phyloP scores from a whole-genome alignment of 495 filamentous ascomycete species.

The Talaromyces trachyspermus region DNA sequence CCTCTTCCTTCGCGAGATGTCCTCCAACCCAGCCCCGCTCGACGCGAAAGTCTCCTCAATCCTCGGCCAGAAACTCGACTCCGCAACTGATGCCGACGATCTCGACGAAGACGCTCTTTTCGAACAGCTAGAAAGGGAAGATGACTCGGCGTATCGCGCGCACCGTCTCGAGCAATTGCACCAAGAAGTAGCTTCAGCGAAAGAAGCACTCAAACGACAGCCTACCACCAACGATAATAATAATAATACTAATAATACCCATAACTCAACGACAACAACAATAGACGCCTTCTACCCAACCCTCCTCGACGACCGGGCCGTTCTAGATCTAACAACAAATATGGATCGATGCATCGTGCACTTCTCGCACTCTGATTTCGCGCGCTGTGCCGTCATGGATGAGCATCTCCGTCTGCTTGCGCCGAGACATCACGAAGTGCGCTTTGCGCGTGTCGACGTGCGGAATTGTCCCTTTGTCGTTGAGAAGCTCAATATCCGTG shows the following conservation, averaged over 20 bases:
- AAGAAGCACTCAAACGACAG: constrained; percentile 20
- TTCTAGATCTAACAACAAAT: constrained; percentile 64
- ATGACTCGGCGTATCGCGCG: constrained; percentile 59
- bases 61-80: constrained; percentile 27
- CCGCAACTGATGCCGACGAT: constrained; percentile 23
- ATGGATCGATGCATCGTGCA: constrained; percentile 61
- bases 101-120: constrained; percentile 70
- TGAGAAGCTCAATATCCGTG: constrained; percentile 58
- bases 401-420: constrained; percentile 54
- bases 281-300: constrained; percentile 46
- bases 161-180: constrained; percentile 65
- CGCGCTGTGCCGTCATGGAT: constrained; percentile 65
- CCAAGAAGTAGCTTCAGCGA: constrained; percentile 47
- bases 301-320: constrained; percentile 53
- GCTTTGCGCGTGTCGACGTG: constrained; percentile 63
- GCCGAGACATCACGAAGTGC: constrained; percentile 56
- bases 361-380: constrained; percentile 70
- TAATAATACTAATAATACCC: background rate
- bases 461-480: constrained; percentile 68
- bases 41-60: constrained; percentile 41
- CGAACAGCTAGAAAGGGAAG: constrained; percentile 57
- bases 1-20: too few relatives aligned
- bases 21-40: constrained; percentile 16
- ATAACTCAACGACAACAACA: constrained; percentile 6
- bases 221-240: constrained; percentile 3